These are phyloP conservation scores for Syncephalastrum racemosum DNA, from an alignment of 371 early-diverging fungal genomes.

Conservation along the genomic window DNA sequence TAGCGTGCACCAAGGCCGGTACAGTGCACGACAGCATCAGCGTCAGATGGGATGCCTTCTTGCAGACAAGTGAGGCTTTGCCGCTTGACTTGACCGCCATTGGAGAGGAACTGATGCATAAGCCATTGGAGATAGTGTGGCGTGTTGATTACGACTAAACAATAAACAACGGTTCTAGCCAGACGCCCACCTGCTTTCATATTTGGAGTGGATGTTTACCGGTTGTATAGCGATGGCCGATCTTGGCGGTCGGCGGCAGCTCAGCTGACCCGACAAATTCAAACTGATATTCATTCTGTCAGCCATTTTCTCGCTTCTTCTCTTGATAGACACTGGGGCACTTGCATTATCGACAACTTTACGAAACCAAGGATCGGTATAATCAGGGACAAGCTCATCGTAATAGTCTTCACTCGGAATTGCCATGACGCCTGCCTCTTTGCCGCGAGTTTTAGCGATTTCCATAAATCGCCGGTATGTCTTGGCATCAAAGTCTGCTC, in stretches of 20 bases:
- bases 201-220: constrained; percentile 25
- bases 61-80: constrained; percentile 46
- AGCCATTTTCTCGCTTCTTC: neutral
- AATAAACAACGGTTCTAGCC: neutral
- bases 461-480: constrained; percentile 45
- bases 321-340: neutral
- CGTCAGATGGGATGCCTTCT: constrained; percentile 33
- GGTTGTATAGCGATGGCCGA: constrained; percentile 56
- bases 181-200: no score
- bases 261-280: constrained; percentile 31
- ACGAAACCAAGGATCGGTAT: constrained; percentile 54
- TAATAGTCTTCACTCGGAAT: constrained; percentile 46
- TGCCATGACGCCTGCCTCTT: constrained; percentile 47
- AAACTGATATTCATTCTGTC: constrained; percentile 25
- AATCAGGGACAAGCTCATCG: constrained; percentile 40
- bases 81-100: constrained; percentile 55
- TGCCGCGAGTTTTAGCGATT: constrained; percentile 33
- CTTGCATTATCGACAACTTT: constrained; percentile 51
- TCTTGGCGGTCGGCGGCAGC: constrained; percentile 44
- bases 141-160: constrained; percentile 53
- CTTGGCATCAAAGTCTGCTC: constrained; percentile 43
- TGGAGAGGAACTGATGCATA: constrained; percentile 38
- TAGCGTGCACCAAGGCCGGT: constrained; percentile 65
- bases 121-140: constrained; percentile 70
- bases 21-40: constrained; percentile 71